Base-by-base conservation (phyloP, 2,329 filamentous ascomycete species). In the Ustilaginoidea virens region DNA sequence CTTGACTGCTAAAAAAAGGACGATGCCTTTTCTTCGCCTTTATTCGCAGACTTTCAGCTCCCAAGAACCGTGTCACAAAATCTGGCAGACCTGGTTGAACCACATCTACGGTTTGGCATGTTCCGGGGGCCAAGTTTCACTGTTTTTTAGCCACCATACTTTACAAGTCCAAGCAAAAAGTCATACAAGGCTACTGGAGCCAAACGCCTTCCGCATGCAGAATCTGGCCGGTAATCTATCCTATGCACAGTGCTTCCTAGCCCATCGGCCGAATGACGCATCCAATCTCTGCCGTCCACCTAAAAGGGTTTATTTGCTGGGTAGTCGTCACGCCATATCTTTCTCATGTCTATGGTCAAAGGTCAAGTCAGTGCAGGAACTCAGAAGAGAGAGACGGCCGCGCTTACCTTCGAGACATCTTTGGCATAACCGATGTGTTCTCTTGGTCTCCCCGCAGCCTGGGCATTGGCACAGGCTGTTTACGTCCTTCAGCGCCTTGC, bases 401-500 rank as follows among this genome's bases (percentile, higher is more conserved):
- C 19, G 58, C 74, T 45, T 67, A 92, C 86, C 79, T 52, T 71
- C 63, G 36, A 92, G 75, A 54, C 90, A 98, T 46, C 80, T 74
- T 13, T 83, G 75, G 54, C 90, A 98, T 39, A 98, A 53, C 20
- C 85, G 62, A 60, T 98, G 90, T 46, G 83, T 77, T 49, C 83
- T 75, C 64, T 98, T 98, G 16, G 74, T 60, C 48, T 79, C 70
- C 27, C 90, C 92, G 45, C 90, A 98, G 10, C 75, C 81, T 1
- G 87, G 80, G 51, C 90, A 98, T 47, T 74, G 81, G 60, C 85
- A 92, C 42, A 98, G 58, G 30, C 72, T 70, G 38, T 79, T 90
- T 33, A 92, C 74, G 50, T 98, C 90, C 59, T 93, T 81, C 43
- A 98, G 56, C 25, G 76, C 87, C 60, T 98, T 98, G 47, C 90